phyloP scores from a whole-genome alignment of 148 eudicot species.

The Agrostemma githago region DNA sequence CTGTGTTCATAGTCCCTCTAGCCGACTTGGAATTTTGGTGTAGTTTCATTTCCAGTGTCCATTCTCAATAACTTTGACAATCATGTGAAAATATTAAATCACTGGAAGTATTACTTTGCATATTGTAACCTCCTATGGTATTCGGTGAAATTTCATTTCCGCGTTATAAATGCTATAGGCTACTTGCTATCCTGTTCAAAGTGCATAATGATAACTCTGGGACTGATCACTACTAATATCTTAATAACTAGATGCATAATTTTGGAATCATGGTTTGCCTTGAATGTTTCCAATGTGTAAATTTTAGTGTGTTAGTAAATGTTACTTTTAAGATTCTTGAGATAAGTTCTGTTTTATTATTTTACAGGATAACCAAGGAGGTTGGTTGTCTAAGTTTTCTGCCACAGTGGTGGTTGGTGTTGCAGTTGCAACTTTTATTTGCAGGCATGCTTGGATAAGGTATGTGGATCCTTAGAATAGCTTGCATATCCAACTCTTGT shows the following conservation, averaged over 20 bases:
- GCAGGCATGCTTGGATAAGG: constrained; percentile 45
- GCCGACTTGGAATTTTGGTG: too few relatives aligned
- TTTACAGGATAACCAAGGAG: constrained; percentile 35
- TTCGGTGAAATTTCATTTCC: neutral
- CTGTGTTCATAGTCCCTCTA: too few relatives aligned
- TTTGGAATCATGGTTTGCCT: neutral
- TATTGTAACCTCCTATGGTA: neutral
- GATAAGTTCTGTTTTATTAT: constrained; percentile 14
- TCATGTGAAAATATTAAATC: neutral
- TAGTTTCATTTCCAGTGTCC: neutral
- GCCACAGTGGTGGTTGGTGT: constrained; percentile 45
- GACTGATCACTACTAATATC: neutral
- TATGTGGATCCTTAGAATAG: constrained; percentile 4
- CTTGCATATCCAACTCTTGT: constrained; percentile 2
- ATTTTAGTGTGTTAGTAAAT: neutral
- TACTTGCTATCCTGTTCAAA: neutral
- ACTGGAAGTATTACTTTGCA: neutral
- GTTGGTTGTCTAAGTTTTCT: constrained; percentile 42
- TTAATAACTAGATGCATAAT: neutral
- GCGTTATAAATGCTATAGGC: neutral
- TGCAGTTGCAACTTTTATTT: constrained; percentile 43
- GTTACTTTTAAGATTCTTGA: constrained; percentile 1
- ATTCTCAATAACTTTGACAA: neutral
- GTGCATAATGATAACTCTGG: neutral
- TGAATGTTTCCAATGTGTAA: neutral